These are phyloP conservation scores for Medicago ruthenica DNA, from an alignment of 306 rosid species.

Conservation along the genomic window DNA sequence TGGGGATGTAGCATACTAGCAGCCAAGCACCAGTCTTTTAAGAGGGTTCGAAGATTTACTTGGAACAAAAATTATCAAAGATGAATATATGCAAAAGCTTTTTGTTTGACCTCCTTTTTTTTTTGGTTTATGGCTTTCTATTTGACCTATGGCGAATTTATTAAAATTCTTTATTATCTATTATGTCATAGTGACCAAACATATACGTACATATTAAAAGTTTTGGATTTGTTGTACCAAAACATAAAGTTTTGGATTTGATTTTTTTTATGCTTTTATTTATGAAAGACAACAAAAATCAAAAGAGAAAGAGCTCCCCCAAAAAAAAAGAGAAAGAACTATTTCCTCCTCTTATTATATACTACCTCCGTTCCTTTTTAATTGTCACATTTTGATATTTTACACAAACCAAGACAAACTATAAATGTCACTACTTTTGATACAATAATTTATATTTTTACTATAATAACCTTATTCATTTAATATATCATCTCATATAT, in stretches of 20 bases:
- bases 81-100: constrained; percentile 47
- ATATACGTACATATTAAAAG: background rate
- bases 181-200: background rate
- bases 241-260: background rate
- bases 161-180: constrained; percentile 3
- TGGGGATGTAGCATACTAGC: constrained; percentile 34
- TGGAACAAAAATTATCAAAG: constrained; percentile 16
- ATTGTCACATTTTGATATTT: too few relatives aligned
- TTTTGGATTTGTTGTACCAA: background rate
- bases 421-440: too few relatives aligned
- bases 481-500: too few relatives aligned
- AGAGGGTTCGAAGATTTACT: constrained; percentile 16
- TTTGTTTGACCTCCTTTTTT: constrained; percentile 25
- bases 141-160: constrained; percentile 28
- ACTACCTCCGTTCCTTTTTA: too few relatives aligned
- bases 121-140: constrained; percentile 5
- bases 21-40: constrained; percentile 4
- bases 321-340: background rate
- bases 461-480: too few relatives aligned
- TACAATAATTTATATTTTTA: too few relatives aligned
- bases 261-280: constrained; percentile 13
- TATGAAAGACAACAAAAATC: background rate
- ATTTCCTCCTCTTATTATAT: background rate
- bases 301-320: background rate
- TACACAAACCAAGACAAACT: too few relatives aligned